Evolutionary conservation across 306 rosid species (phyloP), one percentile per base, ranked within the genome.

Genomic region (Sesbania bispinosa): DNA sequence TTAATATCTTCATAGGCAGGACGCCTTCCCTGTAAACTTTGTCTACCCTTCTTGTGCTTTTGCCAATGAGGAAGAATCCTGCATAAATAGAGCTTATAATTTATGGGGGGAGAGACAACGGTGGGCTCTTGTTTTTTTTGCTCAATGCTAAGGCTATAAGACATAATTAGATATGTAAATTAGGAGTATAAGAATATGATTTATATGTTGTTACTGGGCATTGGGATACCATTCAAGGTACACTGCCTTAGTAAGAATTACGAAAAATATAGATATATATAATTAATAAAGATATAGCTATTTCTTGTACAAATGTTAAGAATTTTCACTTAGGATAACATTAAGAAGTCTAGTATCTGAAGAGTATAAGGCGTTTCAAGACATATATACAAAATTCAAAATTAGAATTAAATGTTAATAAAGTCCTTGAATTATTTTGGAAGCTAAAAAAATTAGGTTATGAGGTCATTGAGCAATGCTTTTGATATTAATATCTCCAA

Each of bases 41-140:
- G 82, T 91, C 97, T 67, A 89, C 86, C 86, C 98, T 84, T 89
- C 86, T 74, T 83, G 95, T 18, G 88, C 99, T 85, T 89, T 91
- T 24, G 46, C 71, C 76, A 89, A 83, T 30, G 96, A 67, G 24
- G 81, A 51, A 58, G 88, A 46, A 71, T 87, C 81, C 99, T 89
- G 80, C 75, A 75, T 39, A 30, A 35, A 48, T 51, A 39, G 71
- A 74, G 45, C 14, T 54, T 4, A 69, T 27, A 55, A 57, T 48
- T 62, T 41, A 50, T 18, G 15, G 42, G 35, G 51, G 14, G 9
- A 47, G n/a, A 55, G 15, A 62, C 24, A 62, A 24, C 5, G 32
- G 16, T 41, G 58, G 67, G 73, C 59, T 43, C 21, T 35, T 45
- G 6, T 13, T 18, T 45, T n/a, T 26, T 53, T 67, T 19, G 26